Evolutionary conservation across 306 rosid species (phyloP).

Genomic region (Quercus variabilis): DNA sequence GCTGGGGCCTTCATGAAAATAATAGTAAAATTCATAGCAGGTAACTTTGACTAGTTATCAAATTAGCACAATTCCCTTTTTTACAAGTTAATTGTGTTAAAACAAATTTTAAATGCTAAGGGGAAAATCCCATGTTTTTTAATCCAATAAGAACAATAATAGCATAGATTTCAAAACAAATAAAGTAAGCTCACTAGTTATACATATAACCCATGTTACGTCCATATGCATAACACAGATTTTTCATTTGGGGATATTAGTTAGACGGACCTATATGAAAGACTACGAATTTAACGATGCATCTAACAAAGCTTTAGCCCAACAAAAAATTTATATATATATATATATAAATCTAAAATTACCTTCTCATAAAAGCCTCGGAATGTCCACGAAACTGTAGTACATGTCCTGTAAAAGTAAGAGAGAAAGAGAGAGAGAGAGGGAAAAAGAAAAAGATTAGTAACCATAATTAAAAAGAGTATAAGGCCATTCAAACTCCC

Average conservation of each 20-base stretch:
- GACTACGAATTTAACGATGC: not conserved
- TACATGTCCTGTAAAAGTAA: conserved; percentile 79
- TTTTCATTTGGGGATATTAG: not conserved
- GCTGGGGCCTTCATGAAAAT: not conserved
- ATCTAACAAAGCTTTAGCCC: not conserved
- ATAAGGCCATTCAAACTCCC: not conserved
- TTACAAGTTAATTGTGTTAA: too few species aligned
- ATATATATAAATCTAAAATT: conserved; percentile 6
- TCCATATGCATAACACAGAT: not conserved
- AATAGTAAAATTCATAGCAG: not conserved
- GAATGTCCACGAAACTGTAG: conserved; percentile 97
- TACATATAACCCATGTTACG: not conserved
- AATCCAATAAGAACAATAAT: not conserved
- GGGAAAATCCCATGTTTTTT: not conserved
- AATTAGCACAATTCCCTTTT: not conserved
- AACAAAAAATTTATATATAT: not conserved
- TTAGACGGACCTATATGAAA: not conserved
- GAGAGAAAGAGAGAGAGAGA: not conserved
- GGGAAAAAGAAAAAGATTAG: not conserved
- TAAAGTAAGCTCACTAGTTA: not conserved
- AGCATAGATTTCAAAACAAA: not conserved
- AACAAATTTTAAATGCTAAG: too few species aligned
- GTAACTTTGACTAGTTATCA: not conserved
- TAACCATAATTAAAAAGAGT: not conserved
- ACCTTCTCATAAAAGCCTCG: conserved; percentile 99